Evolutionary conservation across 129 eudicot species (phyloP), one percentile per base, ranked within the genome.

Genomic region (Flaveria trinervia): DNA sequence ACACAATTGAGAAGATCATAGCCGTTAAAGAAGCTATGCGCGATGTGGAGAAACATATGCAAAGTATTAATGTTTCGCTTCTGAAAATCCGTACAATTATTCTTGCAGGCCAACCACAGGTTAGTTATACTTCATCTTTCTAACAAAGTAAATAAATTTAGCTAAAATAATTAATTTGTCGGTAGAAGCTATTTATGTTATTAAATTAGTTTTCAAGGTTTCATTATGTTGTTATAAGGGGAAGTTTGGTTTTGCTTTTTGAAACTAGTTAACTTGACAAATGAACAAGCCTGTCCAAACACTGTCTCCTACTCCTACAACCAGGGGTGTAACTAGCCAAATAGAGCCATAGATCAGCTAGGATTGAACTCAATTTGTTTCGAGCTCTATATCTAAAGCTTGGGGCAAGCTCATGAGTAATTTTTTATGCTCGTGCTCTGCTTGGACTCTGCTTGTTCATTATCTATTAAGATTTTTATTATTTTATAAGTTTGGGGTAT

Each of bases 21-120:
- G 97, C 97, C 50, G 75, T 94, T 4, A 94, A 94, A 86, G 88
- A 89, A 70, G 98, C 97, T 86, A 85, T 94, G 85, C 91, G 93
- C 17, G 98, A 89, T 57, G 68, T 91, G 62, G 98, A 94, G 79
- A 86, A 84, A 79, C 89, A 79, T 74, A 88, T 94, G 84, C 98
- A 94, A 86, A 85, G 80, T 79, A 75, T 94, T 30, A 94, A 94
- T 28, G 86, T 94, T 65, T 48, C 86, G 8, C 93, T 94, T 78
- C 90, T 94, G 3, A 94, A 91, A 79, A 51, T 91, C 12, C 98
- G 96, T 33, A 82, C 97, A 2, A 83, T 94, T 65, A 75, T 94
- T 75, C 96, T 94, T 69, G 91, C 98, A 7, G 98, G 98, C 22
- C 92, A 94, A 76, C 98, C 98, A 68, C 96, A 91, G 97, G 98